Conservation (phyloP, 305 asterid genomes). For the Fraxinus platypoda region DNA sequence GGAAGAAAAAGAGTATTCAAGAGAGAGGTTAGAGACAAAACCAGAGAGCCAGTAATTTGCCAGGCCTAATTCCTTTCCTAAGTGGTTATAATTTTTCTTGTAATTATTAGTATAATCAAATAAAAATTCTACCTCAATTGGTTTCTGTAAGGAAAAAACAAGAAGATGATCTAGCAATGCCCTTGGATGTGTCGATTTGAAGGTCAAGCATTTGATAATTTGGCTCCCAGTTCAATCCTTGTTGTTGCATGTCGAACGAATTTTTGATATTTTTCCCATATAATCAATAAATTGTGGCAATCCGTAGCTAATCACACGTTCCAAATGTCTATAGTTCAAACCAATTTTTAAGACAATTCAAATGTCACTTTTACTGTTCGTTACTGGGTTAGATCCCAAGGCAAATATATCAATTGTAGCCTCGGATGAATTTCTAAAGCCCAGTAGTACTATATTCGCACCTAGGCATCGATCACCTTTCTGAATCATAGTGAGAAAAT, state of each 20-base stretch:
- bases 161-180: background rate
- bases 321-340: background rate
- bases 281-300: background rate
- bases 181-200: background rate
- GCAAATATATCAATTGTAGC: background rate
- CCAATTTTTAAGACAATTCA: slow-evolving; percentile 20
- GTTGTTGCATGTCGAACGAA: background rate
- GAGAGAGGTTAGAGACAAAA: too few relatives aligned
- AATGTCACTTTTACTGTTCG: background rate
- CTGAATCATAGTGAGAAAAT: background rate
- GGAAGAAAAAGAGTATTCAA: too few relatives aligned
- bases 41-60: too few relatives aligned
- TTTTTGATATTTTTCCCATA: background rate
- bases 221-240: too few relatives aligned
- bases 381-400: background rate
- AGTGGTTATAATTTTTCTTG: too few relatives aligned
- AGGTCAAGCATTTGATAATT: too few relatives aligned
- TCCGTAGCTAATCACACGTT: background rate
- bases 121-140: too few relatives aligned
- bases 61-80: too few relatives aligned
- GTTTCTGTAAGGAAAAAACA: too few relatives aligned
- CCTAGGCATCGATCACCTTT: background rate
- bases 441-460: background rate
- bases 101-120: too few relatives aligned
- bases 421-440: background rate